Percentiles rank a stretch among this genome's conserved stretches.
These are phyloP conservation scores for Boletus subluridellus DNA, from an alignment of 1,284 basidiomycete genomes.

Conservation along the genomic window DNA sequence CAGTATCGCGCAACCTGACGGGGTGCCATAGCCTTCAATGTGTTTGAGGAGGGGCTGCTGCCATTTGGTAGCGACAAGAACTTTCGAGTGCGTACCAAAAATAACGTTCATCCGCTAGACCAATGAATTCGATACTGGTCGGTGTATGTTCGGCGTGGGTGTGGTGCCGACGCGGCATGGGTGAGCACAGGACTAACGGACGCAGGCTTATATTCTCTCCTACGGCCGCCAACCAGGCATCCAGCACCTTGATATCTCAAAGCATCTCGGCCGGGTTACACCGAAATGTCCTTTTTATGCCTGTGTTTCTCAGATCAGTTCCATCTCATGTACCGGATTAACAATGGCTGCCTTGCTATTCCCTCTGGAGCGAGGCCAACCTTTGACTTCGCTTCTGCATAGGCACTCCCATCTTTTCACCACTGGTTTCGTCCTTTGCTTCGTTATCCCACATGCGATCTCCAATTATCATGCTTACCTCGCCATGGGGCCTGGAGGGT, in stretches of 20 bases:
- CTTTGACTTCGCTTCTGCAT: not conserved
- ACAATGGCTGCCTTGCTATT: not conserved
- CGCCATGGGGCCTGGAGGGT: not conserved
- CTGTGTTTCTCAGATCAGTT: too few species aligned
- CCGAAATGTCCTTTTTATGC: too few species aligned
- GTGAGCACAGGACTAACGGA: not conserved
- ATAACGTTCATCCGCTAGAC: too few species aligned
- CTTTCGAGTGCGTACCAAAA: too few species aligned
- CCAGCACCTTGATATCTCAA: too few species aligned
- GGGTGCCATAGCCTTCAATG: not conserved
- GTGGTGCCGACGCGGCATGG: not conserved
- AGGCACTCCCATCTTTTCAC: not conserved
- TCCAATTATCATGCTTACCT: conserved; percentile 2
- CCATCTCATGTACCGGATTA: too few species aligned
- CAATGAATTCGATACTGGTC: too few species aligned
- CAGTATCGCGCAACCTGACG: too few species aligned
- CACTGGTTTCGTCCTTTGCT: not conserved
- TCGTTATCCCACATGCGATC: not conserved
- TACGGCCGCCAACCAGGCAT: too few species aligned
- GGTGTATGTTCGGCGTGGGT: too few species aligned
- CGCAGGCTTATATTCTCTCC: not conserved
- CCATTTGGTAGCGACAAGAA: too few species aligned
- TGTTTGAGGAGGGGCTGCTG: not conserved
- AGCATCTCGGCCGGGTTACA: not conserved
- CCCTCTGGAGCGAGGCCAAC: not conserved